Percentiles rank a stretch among this genome's conserved stretches.
Conservation (phyloP, 768 basidiomycete species). For the Boletus barrowsii region DNA sequence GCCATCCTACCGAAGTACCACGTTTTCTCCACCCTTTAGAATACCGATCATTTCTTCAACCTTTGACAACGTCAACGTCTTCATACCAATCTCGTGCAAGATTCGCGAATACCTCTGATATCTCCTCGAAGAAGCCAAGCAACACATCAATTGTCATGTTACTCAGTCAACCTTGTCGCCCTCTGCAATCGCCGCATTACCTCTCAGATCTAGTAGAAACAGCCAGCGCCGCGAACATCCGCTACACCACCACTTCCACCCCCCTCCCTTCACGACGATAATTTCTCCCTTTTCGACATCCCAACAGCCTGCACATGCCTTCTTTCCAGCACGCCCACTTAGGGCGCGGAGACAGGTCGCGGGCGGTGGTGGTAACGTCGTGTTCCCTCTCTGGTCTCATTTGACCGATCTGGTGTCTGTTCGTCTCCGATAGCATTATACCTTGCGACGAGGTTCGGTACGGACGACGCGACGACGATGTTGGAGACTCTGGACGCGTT, state of each 20-base stretch:
- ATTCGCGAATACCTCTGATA: neutral
- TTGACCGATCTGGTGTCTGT: neutral
- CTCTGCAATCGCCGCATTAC: neutral
- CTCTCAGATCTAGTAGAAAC: neutral
- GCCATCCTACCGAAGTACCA: too few species aligned
- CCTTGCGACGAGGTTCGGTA: constrained; percentile 1
- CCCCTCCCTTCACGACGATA: neutral
- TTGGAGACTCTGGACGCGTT: neutral
- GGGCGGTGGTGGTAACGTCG: neutral
- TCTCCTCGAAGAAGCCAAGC: neutral
- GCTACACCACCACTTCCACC: neutral
- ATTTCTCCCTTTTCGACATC: neutral
- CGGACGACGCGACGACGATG: neutral
- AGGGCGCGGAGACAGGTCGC: too few species aligned
- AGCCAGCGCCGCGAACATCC: neutral
- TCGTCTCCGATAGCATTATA: neutral
- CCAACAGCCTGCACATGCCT: constrained; percentile 5
- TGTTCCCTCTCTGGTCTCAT: neutral
- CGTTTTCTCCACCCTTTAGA: too few species aligned
- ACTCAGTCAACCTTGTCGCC: neutral
- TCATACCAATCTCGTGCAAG: constrained; percentile 2
- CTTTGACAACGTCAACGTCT: too few species aligned
- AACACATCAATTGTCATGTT: neutral
- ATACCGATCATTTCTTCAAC: too few species aligned
- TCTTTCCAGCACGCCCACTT: constrained; percentile 17